Percentiles rank a stretch among this genome's conserved stretches.
Evolutionary conservation across 2,329 filamentous ascomycete species (phyloP).

Genomic region (Exophiala calicioides): DNA sequence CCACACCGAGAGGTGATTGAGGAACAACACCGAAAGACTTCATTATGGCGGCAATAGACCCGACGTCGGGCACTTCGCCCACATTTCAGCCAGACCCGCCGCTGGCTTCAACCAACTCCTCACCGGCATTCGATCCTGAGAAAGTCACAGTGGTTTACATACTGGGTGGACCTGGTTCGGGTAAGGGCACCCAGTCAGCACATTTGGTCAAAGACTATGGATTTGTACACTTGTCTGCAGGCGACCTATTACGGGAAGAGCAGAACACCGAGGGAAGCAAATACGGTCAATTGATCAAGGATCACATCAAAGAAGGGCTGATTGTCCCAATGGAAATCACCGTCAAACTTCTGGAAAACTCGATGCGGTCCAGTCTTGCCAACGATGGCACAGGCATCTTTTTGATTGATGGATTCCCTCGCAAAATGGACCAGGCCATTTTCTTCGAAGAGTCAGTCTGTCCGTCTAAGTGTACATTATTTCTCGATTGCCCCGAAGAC

Average conservation of each 20-base stretch:
- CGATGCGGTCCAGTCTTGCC: constrained; percentile 73
- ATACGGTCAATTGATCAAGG: constrained; percentile 89
- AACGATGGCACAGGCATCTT: constrained; percentile 67
- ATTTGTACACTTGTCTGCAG: constrained; percentile 91
- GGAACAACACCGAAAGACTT: not conserved
- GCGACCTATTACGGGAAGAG: constrained; percentile 90
- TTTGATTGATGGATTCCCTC: constrained; percentile 79
- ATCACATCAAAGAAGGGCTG: constrained; percentile 88
- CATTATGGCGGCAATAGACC: constrained; percentile 27
- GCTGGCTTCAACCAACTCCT: constrained; percentile 55
- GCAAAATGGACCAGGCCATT: constrained; percentile 94
- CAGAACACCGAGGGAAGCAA: constrained; percentile 82
- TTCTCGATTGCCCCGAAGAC: constrained; percentile 89
- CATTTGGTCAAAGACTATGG: constrained; percentile 83
- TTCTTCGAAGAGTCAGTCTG: constrained; percentile 92
- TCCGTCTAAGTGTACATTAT: constrained; percentile 79
- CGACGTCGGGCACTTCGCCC: constrained; percentile 23
- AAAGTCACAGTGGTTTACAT: constrained; percentile 94
- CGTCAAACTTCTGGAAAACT: constrained; percentile 87
- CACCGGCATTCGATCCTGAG: constrained; percentile 71
- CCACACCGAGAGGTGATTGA: constrained; percentile 25
- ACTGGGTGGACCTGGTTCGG: constrained; percentile 90
- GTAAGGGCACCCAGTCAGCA: constrained; percentile 94
- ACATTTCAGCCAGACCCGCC: constrained; percentile 43
- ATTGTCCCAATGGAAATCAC: constrained; percentile 99